These are phyloP conservation scores for Albatrellus sp. DNA, from an alignment of 1,284 basidiomycete species.

Conservation along the genomic window DNA sequence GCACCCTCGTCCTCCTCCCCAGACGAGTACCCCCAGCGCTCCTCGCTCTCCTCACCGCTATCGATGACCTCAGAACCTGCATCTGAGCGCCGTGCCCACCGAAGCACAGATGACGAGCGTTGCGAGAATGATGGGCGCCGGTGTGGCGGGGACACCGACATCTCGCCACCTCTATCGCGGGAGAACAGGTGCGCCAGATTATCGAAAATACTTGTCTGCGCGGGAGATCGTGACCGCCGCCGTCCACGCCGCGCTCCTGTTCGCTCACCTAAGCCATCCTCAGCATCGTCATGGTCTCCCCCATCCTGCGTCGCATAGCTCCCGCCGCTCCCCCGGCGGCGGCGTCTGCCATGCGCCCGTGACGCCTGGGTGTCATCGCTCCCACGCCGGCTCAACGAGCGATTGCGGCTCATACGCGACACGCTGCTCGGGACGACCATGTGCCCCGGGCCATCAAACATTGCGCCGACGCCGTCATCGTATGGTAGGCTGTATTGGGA, in stretches of 20 bases:
- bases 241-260: conserved; percentile 10
- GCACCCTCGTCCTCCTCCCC: conserved; percentile 43
- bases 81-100: conserved; percentile 43
- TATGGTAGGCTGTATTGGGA: conserved; percentile 53
- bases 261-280: conserved; percentile 10
- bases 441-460: conserved; percentile 71
- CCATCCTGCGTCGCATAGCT: conserved; percentile 20
- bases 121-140: conserved; percentile 44
- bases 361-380: conserved; percentile 28
- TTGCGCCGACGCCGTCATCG: conserved; percentile 43
- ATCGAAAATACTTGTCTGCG: conserved; percentile 46
- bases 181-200: conserved; percentile 63
- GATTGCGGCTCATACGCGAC: conserved; percentile 60
- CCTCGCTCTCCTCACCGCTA: conserved; percentile 41
- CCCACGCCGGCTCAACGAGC: conserved; percentile 28
- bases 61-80: conserved; percentile 44
- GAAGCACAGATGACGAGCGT: conserved; percentile 41
- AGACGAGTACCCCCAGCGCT: conserved; percentile 73
- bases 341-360: conserved; percentile 16
- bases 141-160: conserved; percentile 18
- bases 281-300: conserved; percentile 14
- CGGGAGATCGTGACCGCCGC: conserved; percentile 24
- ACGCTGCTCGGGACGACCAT: conserved; percentile 61
- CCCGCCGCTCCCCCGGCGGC: conserved; percentile 35
- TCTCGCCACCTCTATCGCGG: conserved; percentile 25